Evolutionary conservation across 257 asterid genomes (phyloP).

Genomic region (Ehretia macrophylla): DNA sequence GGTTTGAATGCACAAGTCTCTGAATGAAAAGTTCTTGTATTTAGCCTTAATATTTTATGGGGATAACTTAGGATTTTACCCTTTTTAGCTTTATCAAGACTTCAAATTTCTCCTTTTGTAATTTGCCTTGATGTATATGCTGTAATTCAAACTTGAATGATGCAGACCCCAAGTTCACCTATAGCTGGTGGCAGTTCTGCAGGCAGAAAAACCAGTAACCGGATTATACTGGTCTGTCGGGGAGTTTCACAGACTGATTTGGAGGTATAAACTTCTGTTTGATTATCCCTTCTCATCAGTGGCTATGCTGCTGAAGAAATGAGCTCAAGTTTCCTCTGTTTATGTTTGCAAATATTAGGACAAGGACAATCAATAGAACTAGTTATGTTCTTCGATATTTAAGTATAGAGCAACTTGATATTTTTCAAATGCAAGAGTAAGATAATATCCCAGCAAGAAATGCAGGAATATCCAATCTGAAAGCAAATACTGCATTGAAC

Average conservation of each 20-base stretch:
- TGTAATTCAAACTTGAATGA: constrained; percentile 52
- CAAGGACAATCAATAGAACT: too few relatives aligned
- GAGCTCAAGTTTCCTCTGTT: neutral
- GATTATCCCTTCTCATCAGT: neutral
- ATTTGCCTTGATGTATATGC: constrained; percentile 49
- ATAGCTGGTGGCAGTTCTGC: constrained; percentile 52
- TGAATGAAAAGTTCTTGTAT: neutral
- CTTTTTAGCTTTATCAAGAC: constrained; percentile 25
- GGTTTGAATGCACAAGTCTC: neutral
- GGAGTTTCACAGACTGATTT: constrained; percentile 50
- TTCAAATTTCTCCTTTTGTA: constrained; percentile 30
- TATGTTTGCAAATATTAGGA: neutral
- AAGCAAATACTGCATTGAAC: too few relatives aligned
- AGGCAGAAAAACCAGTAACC: constrained; percentile 65
- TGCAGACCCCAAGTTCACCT: constrained; percentile 96
- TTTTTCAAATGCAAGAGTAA: too few relatives aligned
- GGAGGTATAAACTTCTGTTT: constrained; percentile 35
- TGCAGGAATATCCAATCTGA: too few relatives aligned
- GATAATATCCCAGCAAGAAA: too few relatives aligned
- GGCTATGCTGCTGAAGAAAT: neutral
- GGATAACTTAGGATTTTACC: neutral
- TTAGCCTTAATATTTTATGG: constrained; percentile 7
- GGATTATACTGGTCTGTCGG: constrained; percentile 62
- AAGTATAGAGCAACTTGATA: too few relatives aligned
- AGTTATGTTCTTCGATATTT: too few relatives aligned